Evolutionary conservation across 108 stramenopile species (phyloP).

Genomic region (Pseudonitzschia pungens): DNA sequence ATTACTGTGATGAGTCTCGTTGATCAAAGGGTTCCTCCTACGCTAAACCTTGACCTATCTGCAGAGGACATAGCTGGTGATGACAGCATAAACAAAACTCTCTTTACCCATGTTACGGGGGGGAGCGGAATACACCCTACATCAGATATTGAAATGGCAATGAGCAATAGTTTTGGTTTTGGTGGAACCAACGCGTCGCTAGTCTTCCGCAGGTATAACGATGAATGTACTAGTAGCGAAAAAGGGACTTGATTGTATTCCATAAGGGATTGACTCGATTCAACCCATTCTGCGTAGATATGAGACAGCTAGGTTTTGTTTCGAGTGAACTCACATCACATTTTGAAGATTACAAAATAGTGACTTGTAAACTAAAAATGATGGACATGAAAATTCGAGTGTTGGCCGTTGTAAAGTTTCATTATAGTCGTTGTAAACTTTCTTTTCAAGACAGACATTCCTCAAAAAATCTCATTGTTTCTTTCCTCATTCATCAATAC

Average conservation of each 20-base stretch:
- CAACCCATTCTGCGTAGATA: too few species aligned
- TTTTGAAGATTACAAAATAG: too few species aligned
- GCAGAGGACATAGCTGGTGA: slow-evolving; percentile 22
- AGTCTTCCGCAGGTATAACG: slow-evolving; percentile 49
- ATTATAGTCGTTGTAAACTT: too few species aligned
- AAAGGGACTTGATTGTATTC: not conserved
- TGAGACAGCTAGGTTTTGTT: too few species aligned
- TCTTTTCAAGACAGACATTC: too few species aligned
- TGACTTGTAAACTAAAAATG: too few species aligned
- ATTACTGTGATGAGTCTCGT: slow-evolving; percentile 77
- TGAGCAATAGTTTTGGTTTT: slow-evolving; percentile 97
- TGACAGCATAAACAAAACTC: not conserved
- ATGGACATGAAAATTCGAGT: too few species aligned
- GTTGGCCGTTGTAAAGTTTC: too few species aligned
- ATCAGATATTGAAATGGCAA: slow-evolving; percentile 43
- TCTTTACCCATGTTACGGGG: slow-evolving; percentile 43
- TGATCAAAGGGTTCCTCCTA: slow-evolving; percentile 74
- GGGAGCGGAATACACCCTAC: not conserved
- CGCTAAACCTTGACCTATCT: slow-evolving; percentile 66
- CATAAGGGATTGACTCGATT: too few species aligned
- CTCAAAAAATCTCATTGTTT: too few species aligned
- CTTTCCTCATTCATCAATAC: too few species aligned
- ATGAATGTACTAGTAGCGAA: not conserved
- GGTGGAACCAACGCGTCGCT: slow-evolving; percentile 97
- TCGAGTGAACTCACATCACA: too few species aligned